Percentiles rank a stretch among this genome's conserved stretches.
Evolutionary conservation across 441 rosid genomes (phyloP).

Genomic region (Populus hybrid): DNA sequence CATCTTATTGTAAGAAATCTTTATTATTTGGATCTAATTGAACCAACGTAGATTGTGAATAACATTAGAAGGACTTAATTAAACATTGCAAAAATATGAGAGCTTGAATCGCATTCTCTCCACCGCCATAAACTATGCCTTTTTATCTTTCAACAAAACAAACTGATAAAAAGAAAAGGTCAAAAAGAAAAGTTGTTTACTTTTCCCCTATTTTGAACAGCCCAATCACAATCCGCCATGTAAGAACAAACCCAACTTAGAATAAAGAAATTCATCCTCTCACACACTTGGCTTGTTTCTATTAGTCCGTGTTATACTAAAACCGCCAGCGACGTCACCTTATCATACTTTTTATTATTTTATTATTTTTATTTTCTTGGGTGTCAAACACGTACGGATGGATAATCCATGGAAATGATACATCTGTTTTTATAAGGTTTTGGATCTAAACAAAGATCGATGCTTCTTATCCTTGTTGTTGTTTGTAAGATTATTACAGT

Average conservation of each 20-base stretch:
- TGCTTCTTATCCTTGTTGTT: not conserved
- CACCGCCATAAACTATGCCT: not conserved
- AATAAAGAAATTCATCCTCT: not conserved
- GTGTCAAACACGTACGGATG: conserved; percentile 39
- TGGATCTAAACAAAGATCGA: conserved; percentile 27
- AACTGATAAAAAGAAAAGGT: not conserved
- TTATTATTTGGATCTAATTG: not conserved
- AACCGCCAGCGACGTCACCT: too few species aligned
- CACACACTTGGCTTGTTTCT: not conserved
- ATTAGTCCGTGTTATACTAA: not conserved
- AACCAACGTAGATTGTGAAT: not conserved
- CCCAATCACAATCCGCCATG: not conserved
- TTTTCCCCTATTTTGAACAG: not conserved
- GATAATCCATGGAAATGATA: conserved; percentile 36
- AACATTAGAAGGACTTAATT: not conserved
- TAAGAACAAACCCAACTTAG: not conserved
- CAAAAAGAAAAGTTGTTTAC: not conserved
- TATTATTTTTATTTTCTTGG: not conserved
- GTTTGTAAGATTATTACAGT: not conserved
- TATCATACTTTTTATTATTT: too few species aligned
- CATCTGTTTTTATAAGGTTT: conserved; percentile 7
- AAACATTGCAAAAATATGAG: not conserved
- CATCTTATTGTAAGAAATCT: not conserved
- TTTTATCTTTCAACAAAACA: not conserved
- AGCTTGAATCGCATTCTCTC: not conserved